Conservation (phyloP, 129 eudicot species). For the Pittosporum tobira region DNA sequence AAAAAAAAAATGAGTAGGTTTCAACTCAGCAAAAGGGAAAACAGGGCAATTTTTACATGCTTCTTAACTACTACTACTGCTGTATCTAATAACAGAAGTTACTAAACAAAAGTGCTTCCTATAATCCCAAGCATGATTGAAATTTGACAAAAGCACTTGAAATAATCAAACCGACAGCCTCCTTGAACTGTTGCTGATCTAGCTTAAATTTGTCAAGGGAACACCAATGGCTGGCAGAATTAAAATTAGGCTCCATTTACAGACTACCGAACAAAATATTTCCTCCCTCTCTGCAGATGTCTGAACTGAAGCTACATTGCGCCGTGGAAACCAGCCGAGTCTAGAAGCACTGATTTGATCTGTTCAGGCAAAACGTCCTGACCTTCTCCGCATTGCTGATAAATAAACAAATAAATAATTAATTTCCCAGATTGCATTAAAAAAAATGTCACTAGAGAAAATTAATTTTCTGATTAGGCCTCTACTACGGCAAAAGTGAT, state of each 20-base stretch:
- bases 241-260: background rate
- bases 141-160: no score
- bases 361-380: conserved; percentile 66
- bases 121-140: no score
- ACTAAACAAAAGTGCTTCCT: no score
- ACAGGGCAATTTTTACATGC: no score
- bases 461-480: no score
- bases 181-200: background rate
- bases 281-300: background rate
- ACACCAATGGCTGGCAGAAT: background rate
- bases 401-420: conserved; percentile 6
- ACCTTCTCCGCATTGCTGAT: conserved; percentile 64
- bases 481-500: no score
- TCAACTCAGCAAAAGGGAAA: no score
- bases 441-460: background rate
- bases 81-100: no score
- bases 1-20: no score
- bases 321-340: conserved; percentile 47
- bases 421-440: background rate
- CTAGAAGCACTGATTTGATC: conserved; percentile 68
- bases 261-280: background rate
- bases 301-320: background rate
- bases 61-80: no score
- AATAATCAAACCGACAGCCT: no score
- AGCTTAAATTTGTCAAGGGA: background rate